Percentiles rank a stretch among this genome's conserved stretches.
Conservation (phyloP, 176 grass and related monocot species). For the Phoenix dactylifera region DNA sequence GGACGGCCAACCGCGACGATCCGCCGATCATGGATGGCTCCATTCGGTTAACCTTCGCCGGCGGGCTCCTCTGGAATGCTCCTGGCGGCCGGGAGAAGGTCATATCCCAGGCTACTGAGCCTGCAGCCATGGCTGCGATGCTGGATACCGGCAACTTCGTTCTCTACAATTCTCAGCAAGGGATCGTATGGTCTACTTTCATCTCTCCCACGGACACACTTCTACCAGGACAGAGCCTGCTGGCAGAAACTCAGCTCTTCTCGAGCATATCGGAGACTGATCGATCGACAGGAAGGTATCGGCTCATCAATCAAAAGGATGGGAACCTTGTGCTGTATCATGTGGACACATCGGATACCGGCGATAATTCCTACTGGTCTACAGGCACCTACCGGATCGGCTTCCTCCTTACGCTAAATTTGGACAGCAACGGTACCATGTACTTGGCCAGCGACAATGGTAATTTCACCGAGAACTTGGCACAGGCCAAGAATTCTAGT, state of each 20-base stretch:
- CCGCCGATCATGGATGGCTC: conserved; percentile 17
- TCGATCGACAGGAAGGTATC: conserved; percentile 22
- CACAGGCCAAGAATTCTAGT: no score
- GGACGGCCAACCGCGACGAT: conserved; percentile 35
- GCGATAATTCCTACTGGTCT: conserved; percentile 19
- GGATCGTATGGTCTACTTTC: conserved; percentile 29
- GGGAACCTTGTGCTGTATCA: conserved; percentile 28
- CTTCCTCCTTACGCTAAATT: conserved; percentile 15
- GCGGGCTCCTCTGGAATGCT: conserved; percentile 29
- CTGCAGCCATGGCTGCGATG: conserved; percentile 17
- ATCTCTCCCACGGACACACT: conserved; percentile 28
- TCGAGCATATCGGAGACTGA: conserved; percentile 25
- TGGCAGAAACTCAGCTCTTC: conserved; percentile 6
- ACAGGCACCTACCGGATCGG: conserved; percentile 24
- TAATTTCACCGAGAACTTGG: no score
- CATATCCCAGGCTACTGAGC: conserved; percentile 11
- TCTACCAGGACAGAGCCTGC: conserved; percentile 29
- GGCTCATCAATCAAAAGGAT: conserved; percentile 13
- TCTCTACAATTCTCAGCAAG: conserved; percentile 5
- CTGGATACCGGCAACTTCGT: conserved; percentile 27
- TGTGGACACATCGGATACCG: conserved; percentile 8
- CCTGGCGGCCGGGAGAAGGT: conserved; percentile 18
- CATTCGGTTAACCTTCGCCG: conserved; percentile 20
- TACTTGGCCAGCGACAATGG: no score
- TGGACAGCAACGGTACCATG: no score